phyloP scores from a whole-genome alignment of 306 rosid species.

The Pachyrhizus erosus region DNA sequence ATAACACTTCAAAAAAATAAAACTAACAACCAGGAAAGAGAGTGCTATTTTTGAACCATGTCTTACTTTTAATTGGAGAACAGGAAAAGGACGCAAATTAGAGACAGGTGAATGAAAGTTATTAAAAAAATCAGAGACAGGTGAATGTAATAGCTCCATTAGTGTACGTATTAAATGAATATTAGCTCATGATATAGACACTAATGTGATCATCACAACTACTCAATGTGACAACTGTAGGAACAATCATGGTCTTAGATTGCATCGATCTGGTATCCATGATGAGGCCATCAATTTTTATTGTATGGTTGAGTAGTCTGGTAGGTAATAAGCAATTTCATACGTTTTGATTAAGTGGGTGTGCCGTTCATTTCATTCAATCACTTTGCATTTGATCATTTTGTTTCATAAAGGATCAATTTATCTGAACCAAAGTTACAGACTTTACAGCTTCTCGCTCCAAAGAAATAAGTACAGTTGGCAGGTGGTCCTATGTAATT shows the following conservation, averaged over 20 bases:
- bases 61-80: neutral
- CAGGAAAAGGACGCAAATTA: neutral
- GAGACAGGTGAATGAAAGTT: slow-evolving; percentile 1
- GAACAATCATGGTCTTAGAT: slow-evolving; percentile 43
- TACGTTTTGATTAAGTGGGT: slow-evolving; percentile 5
- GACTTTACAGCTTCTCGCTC: slow-evolving; percentile 46
- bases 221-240: slow-evolving; percentile 52
- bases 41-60: neutral
- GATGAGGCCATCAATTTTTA: slow-evolving; percentile 54
- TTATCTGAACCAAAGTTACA: slow-evolving; percentile 23
- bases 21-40: neutral
- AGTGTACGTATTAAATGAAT: slow-evolving; percentile 21
- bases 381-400: slow-evolving; percentile 17
- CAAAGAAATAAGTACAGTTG: slow-evolving; percentile 11
- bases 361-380: slow-evolving; percentile 39
- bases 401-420: slow-evolving; percentile 10
- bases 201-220: slow-evolving; percentile 31
- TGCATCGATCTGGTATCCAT: slow-evolving; percentile 64
- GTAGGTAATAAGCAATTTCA: slow-evolving; percentile 38
- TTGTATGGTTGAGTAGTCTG: slow-evolving; percentile 40
- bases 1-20: neutral
- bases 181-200: slow-evolving; percentile 31
- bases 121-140: neutral
- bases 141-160: neutral
- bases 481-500: slow-evolving; percentile 50